Evolutionary conservation across 495 filamentous ascomycete species (phyloP), one percentile per base, ranked within the genome.

Genomic region (Cairneyella variabilis): DNA sequence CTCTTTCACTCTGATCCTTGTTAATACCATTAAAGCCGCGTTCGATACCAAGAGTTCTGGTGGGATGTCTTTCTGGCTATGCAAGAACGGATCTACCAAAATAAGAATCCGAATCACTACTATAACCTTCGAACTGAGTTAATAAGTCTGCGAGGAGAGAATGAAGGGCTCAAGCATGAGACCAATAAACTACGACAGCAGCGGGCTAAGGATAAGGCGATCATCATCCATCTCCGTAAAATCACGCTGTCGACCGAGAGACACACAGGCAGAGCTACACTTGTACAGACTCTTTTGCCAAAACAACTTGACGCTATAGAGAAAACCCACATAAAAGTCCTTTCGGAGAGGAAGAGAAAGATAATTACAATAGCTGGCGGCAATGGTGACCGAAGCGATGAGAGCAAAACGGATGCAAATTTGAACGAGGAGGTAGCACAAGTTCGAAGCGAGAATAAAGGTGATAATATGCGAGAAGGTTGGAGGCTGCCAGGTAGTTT

Each of bases 151-250:
- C 3, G 39, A 42, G 39, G 7, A 42, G 39, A 42, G 39, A 42
- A 42, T 2, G 39, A 42, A 7, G 12, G 39, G 20, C 39, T 42
- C 14, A 42, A 42, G 20, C 39, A 2, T n/a, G 39, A 42, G 39
- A 17, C 12, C 20, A 42, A 20, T 42, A 42, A 42, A 42, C 39
- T 42, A 42, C 39, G 39, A 42, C 39, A 42, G 20, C 3, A 42
- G 39, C 14, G 14, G 39, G 39, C 39, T 42, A 42, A 4, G 39
- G 39, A 42, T 42, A 42, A 42, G 20, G 2, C 3, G 39, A 17
- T 42, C 39, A 42, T 42, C 39, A 42, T 14, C 28, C 20, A 42
- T 42, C 39, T 42, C 39, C 39, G 12, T 42, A 42, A 17, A 42
- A 17, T 11, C 18, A 42, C 39, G 18, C 12, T 17, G 39, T 42